Percentiles rank a stretch among this genome's conserved stretches.
phyloP scores from a whole-genome alignment of 768 basidiomycete genomes.

The Serendipita sp. region DNA sequence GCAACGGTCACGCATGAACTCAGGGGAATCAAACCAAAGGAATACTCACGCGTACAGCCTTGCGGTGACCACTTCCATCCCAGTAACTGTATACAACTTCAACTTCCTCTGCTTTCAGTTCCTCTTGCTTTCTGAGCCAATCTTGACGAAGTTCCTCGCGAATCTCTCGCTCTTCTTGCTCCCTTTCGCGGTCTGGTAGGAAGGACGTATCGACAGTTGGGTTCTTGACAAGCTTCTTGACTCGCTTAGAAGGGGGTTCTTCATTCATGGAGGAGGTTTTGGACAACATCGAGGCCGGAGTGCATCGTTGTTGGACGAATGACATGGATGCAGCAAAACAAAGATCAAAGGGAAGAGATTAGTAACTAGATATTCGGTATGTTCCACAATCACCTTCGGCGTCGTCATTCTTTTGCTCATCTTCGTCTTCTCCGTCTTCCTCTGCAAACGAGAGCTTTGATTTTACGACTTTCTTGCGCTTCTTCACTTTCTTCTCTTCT shows the following conservation, averaged over 20 bases:
- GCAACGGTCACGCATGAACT: background rate
- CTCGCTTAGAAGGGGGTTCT: background rate
- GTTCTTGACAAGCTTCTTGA: slow-evolving; percentile 70
- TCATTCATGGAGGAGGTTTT: background rate
- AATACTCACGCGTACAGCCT: slow-evolving; percentile 53
- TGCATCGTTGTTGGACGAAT: slow-evolving; percentile 20
- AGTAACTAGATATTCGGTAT: background rate
- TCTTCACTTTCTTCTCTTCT: slow-evolving; percentile 77
- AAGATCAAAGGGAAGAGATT: slow-evolving; percentile 14
- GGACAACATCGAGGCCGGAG: slow-evolving; percentile 24
- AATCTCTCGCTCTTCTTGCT: slow-evolving; percentile 77
- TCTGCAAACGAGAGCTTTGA: slow-evolving; percentile 80
- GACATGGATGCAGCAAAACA: slow-evolving; percentile 22
- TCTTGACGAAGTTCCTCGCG: slow-evolving; percentile 77
- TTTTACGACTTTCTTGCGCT: slow-evolving; percentile 80
- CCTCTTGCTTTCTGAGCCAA: slow-evolving; percentile 63
- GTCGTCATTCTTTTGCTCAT: slow-evolving; percentile 20
- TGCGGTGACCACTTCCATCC: slow-evolving; percentile 96
- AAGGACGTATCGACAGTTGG: slow-evolving; percentile 96
- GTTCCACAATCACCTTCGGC: background rate
- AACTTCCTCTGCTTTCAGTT: slow-evolving; percentile 55
- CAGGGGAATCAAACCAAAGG: background rate
- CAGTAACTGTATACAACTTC: slow-evolving; percentile 94
- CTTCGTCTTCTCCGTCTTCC: slow-evolving; percentile 52
- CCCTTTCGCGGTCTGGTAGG: slow-evolving; percentile 92